Conservation (phyloP, 164 flowering plant genomes). For the Umbellularia californica region DNA sequence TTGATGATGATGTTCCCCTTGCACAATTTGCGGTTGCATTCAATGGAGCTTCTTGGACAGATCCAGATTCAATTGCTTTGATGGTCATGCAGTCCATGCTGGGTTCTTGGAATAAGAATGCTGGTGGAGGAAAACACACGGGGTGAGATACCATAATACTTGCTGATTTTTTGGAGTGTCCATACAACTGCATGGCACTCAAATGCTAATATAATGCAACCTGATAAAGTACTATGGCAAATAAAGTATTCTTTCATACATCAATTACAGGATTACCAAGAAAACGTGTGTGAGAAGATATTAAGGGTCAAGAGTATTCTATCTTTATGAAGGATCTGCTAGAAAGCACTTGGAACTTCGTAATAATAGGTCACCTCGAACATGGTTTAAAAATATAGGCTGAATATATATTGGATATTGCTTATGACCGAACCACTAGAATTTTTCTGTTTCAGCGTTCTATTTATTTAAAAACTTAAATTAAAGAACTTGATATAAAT, state of each 20-base stretch:
- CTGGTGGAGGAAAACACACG: conserved; percentile 88
- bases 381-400: too few relatives aligned
- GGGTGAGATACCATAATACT: conserved; percentile 44
- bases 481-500: too few relatives aligned
- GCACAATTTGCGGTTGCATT: conserved; percentile 99
- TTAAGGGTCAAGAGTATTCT: too few relatives aligned
- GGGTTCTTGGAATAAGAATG: conserved; percentile 86
- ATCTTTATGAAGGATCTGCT: too few relatives aligned
- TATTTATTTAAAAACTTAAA: too few relatives aligned
- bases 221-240: background rate
- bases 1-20: conserved; percentile 82
- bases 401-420: too few relatives aligned
- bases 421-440: too few relatives aligned
- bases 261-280: too few relatives aligned
- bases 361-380: too few relatives aligned
- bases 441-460: too few relatives aligned
- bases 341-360: too few relatives aligned
- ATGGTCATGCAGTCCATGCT: conserved; percentile 98
- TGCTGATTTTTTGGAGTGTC: background rate
- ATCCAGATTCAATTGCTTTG: conserved; percentile 94
- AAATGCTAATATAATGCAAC: background rate
- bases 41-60: conserved; percentile 93
- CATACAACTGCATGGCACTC: background rate
- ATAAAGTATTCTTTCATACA: background rate
- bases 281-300: too few relatives aligned